These are phyloP conservation scores for Acidiella bohemica DNA, from an alignment of 495 filamentous ascomycete species.

Conservation along the genomic window DNA sequence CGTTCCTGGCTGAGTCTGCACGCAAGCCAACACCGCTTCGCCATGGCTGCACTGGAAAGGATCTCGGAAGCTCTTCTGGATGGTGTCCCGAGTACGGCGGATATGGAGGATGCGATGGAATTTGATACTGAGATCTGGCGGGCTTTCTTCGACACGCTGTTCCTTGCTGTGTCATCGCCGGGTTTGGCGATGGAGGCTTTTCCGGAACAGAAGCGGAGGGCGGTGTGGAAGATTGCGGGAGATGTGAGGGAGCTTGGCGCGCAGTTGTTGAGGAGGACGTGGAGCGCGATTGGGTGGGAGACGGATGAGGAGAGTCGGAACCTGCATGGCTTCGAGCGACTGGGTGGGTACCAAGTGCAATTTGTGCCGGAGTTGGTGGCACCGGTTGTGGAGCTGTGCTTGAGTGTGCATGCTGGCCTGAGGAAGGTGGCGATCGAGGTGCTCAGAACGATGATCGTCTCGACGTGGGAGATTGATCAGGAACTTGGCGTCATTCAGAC, in stretches of 20 bases:
- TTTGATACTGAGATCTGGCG: constrained; percentile 95
- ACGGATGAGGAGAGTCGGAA: constrained; percentile 58
- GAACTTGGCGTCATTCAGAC: constrained; percentile 86
- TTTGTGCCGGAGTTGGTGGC: constrained; percentile 87
- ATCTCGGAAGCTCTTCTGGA: constrained; percentile 63
- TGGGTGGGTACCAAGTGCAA: constrained; percentile 96
- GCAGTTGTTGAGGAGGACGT: constrained; percentile 65
- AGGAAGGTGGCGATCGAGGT: constrained; percentile 83
- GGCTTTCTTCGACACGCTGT: constrained; percentile 73
- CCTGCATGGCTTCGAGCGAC: constrained; percentile 63
- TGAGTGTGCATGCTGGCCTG: constrained; percentile 88
- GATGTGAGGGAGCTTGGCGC: constrained; percentile 90
- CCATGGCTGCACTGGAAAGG: constrained; percentile 77
- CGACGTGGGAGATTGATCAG: constrained; percentile 94
- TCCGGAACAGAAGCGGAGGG: constrained; percentile 87
- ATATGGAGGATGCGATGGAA: constrained; percentile 79
- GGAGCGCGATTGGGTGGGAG: constrained; percentile 98
- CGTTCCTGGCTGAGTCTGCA: constrained; percentile 81
- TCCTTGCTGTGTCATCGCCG: constrained; percentile 79
- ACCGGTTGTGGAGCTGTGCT: constrained; percentile 83
- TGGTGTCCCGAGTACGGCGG: constrained; percentile 61
- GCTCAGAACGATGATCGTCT: constrained; percentile 92
- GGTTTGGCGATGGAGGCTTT: constrained; percentile 89
- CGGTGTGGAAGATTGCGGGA: constrained; percentile 97
- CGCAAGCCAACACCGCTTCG: constrained; percentile 87